A percentile compares a stretch with the other conserved stretches of the same genome.
Evolutionary conservation across 768 basidiomycete species (phyloP).

Genomic region (Fomitopsis pulvina): DNA sequence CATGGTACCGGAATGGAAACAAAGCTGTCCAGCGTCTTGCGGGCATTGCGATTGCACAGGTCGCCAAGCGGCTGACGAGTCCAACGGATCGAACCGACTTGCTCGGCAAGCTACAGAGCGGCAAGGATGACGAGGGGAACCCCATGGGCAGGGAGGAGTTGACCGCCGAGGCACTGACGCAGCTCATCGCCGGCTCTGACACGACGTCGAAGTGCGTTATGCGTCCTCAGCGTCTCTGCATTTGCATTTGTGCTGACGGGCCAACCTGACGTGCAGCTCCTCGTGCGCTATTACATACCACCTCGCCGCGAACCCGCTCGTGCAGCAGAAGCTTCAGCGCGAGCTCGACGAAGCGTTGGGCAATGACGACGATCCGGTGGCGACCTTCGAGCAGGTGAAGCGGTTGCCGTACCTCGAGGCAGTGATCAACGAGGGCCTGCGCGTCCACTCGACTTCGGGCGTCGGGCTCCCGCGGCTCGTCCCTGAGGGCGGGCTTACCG

Average conservation of each 20-base stretch:
- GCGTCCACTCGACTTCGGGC: conserved; percentile 78
- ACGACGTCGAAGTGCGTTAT: conserved; percentile 82
- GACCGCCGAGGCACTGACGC: conserved; percentile 82
- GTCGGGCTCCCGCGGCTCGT: conserved; percentile 79
- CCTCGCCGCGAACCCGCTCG: conserved; percentile 59
- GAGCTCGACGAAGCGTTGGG: conserved; percentile 63
- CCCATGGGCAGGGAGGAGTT: conserved; percentile 77
- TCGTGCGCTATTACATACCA: conserved; percentile 87
- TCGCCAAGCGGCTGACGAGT: conserved; percentile 52
- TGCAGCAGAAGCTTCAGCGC: conserved; percentile 64
- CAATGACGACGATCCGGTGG: conserved; percentile 54
- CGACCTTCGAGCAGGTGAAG: conserved; percentile 65
- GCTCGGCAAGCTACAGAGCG: conserved; percentile 72
- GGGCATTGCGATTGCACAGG: conserved; percentile 69
- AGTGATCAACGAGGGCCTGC: conserved; percentile 80
- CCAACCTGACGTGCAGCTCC: conserved; percentile 42
- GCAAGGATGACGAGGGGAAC: conserved; percentile 74
- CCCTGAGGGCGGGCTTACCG: conserved; percentile 65
- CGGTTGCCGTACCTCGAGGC: conserved; percentile 75
- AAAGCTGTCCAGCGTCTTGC: conserved; percentile 67
- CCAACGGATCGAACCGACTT: conserved; percentile 76
- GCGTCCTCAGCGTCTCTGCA: neutral
- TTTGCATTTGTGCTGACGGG: neutral
- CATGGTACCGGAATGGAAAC: conserved; percentile 70
- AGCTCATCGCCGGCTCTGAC: conserved; percentile 85